Evolutionary conservation across 2,329 filamentous ascomycete genomes (phyloP), one percentile per base, ranked within the genome.

Genomic region (Ophiognomonia clavigignenti-juglandacearum): DNA sequence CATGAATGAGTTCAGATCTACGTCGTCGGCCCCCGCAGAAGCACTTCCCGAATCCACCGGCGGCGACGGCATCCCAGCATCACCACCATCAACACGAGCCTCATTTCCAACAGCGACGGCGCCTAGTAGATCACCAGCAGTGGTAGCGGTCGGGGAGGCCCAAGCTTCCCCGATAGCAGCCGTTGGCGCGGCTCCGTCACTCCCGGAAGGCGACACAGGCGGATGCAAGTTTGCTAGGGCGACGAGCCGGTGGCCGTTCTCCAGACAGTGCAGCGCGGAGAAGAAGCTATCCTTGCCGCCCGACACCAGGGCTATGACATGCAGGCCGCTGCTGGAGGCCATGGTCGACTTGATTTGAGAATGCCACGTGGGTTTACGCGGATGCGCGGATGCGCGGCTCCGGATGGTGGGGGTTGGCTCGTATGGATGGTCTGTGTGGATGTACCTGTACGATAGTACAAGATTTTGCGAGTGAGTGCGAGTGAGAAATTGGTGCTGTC

Each of bases 271-370:
- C 49, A 96, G 78, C 55, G 96, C 78, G 18, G 88, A 92, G 71
- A 87, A 97, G 65, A 98, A 85, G 55, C 92, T 96, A 71, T 98
- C 93, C 70, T 98, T 98, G 55, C 93, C 93, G 51, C 93, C 93
- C 18, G 93, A 98, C 54, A 98, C 85, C 53, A 98, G 75, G 41
- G 88, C 92, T 57, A 98, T 91, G 54, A 96, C 90, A 57, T 91
- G 85, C 54, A 85, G 70, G 52, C 72, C 68, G 9, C 72, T 68
- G 9, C 13, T 38, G 49, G 62, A 56, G 46, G 68, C 57, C 71
- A 74, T 75, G 57, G 53, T 26, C 32, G n/a, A 14, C 45, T 11
- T 49, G 45, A 46, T 36, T 9, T n/a, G n/a, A n/a, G n/a, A n/a
- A n/a, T n/a, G n/a, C n/a, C n/a, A n/a, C n/a, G n/a, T n/a, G n/a